Evolutionary conservation across 805 yeast genomes (phyloP).

Genomic region (Lipomyces japonicus): DNA sequence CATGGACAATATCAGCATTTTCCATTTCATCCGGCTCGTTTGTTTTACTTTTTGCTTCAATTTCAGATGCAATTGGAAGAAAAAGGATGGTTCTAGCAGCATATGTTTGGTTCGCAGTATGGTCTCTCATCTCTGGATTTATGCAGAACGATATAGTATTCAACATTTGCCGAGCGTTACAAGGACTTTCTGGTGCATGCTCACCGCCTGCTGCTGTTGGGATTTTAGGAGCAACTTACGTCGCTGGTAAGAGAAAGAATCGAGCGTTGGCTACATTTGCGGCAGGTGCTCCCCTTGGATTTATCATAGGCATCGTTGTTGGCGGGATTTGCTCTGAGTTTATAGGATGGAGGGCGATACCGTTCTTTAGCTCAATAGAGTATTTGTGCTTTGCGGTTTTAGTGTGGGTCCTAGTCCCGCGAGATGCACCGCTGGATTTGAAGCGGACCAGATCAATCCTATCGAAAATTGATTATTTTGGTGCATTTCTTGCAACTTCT

Average conservation of each 20-base stretch:
- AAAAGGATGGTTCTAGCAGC: slow-evolving; percentile 40
- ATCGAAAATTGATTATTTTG: slow-evolving; percentile 42
- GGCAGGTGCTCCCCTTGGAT: slow-evolving; percentile 51
- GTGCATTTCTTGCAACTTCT: slow-evolving; percentile 42
- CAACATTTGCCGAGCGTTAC: slow-evolving; percentile 43
- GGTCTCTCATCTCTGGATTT: slow-evolving; percentile 39
- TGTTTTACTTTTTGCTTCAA: slow-evolving; percentile 43
- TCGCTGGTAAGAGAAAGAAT: slow-evolving; percentile 20
- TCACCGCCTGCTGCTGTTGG: slow-evolving; percentile 50
- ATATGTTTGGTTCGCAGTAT: slow-evolving; percentile 35
- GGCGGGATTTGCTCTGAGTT: slow-evolving; percentile 45
- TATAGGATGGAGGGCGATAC: slow-evolving; percentile 44
- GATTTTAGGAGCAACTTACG: slow-evolving; percentile 41
- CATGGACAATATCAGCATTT: slow-evolving; percentile 45
- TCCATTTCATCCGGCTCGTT: slow-evolving; percentile 45
- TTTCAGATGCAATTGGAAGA: slow-evolving; percentile 47
- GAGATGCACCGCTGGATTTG: slow-evolving; percentile 35
- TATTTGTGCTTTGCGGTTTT: slow-evolving; percentile 34
- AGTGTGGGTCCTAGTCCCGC: slow-evolving; percentile 39
- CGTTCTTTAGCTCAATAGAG: slow-evolving; percentile 43
- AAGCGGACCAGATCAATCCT: slow-evolving; percentile 39
- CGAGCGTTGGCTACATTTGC: slow-evolving; percentile 39
- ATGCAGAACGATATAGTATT: slow-evolving; percentile 35
- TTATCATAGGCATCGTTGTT: slow-evolving; percentile 42
- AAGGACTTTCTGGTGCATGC: slow-evolving; percentile 45